phyloP scores from a whole-genome alignment of 805 yeast genomes.

The Candida sithepensis region DNA sequence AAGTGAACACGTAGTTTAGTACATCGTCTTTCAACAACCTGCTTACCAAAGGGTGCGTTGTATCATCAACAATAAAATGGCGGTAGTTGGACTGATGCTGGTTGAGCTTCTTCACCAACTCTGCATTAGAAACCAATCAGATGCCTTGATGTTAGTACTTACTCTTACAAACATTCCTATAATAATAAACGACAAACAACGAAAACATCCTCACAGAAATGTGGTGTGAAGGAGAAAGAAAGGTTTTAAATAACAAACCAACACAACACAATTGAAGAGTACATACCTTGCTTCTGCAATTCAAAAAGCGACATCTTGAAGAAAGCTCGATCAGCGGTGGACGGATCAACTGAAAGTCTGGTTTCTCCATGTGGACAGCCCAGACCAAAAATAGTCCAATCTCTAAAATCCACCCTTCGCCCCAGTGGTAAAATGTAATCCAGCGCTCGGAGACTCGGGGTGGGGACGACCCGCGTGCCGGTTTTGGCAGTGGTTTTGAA shows the following conservation, averaged over 20 bases:
- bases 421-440: no score
- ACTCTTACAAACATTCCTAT: no score
- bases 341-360: not conserved
- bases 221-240: no score
- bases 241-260: no score
- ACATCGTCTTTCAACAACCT: constrained; percentile 26
- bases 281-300: constrained; percentile 25
- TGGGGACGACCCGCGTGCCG: not conserved
- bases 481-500: not conserved
- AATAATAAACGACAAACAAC: no score
- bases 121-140: not conserved
- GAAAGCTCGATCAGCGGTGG: not conserved
- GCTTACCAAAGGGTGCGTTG: constrained; percentile 25
- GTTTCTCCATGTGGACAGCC: no score
- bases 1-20: constrained; percentile 29
- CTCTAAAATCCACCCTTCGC: not conserved
- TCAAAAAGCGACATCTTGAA: constrained; percentile 23
- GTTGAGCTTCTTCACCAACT: constrained; percentile 16
- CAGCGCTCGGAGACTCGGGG: no score
- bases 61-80: constrained; percentile 30
- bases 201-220: no score
- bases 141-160: not conserved
- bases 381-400: no score
- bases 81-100: constrained; percentile 20
- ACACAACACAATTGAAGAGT: no score